Percentiles rank a stretch among this genome's conserved stretches.
phyloP scores from a whole-genome alignment of 228 moss, liverwort and hornwort species.

The Sphagnum fallax region DNA sequence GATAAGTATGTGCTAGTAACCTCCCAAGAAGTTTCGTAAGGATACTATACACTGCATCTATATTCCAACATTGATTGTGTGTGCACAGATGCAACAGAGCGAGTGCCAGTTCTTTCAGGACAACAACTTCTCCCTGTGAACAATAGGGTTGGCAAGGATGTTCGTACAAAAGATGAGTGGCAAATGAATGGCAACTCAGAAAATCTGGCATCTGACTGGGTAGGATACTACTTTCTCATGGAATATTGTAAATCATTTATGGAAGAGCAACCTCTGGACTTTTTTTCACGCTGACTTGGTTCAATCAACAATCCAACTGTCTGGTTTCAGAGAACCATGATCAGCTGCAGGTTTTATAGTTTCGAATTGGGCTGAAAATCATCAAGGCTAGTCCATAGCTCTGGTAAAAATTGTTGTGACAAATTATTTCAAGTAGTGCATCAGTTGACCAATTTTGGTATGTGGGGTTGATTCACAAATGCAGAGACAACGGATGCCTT shows the following conservation, averaged over 20 bases:
- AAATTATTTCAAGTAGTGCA: not conserved
- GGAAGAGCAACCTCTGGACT: not conserved
- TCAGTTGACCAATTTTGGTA: not conserved
- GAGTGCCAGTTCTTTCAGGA: conserved; percentile 27
- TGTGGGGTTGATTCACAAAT: not conserved
- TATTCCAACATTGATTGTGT: too few species aligned
- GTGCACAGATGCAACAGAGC: conserved; percentile 33
- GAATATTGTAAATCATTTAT: not conserved
- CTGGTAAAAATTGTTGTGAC: not conserved
- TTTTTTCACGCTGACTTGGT: not conserved
- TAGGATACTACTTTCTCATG: not conserved
- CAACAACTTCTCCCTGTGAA: conserved; percentile 31
- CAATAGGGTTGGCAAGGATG: conserved; percentile 42
- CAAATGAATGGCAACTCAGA: conserved; percentile 70
- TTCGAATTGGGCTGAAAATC: not conserved
- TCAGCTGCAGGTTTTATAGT: conserved; percentile 1
- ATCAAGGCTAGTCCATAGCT: not conserved
- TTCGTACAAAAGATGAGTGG: conserved; percentile 69
- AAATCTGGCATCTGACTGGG: conserved; percentile 14
- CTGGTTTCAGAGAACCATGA: conserved; percentile 1
- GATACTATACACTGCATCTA: too few species aligned
- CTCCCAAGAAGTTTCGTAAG: too few species aligned
- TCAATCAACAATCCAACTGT: not conserved
- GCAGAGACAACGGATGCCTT: conserved; percentile 46
- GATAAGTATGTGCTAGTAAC: too few species aligned